phyloP scores from a whole-genome alignment of 1,284 basidiomycete species.

The Trichosporon ovoides region DNA sequence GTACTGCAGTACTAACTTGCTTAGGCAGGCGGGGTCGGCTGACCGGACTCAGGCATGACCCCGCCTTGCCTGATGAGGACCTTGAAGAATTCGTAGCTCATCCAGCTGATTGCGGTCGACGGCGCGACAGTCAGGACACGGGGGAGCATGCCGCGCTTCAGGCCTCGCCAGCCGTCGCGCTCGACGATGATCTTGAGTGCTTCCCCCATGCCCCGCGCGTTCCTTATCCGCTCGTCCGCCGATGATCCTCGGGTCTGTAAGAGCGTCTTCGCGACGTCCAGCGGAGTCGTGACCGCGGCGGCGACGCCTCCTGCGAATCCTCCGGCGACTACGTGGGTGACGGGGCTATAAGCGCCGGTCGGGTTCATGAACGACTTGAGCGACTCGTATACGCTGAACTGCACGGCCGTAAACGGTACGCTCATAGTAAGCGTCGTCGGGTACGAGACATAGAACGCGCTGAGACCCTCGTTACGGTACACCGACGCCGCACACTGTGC shows the following conservation, averaged over 20 bases:
- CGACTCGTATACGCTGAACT: constrained; percentile 95
- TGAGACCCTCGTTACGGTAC: constrained; percentile 76
- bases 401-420: constrained; percentile 96
- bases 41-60: constrained; percentile 40
- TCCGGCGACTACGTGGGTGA: constrained; percentile 84
- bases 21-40: constrained; percentile 8
- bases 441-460: constrained; percentile 97
- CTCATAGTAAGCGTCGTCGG: constrained; percentile 96
- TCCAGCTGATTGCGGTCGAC: constrained; percentile 94
- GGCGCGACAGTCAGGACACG: constrained; percentile 94
- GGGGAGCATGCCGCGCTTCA: constrained; percentile 81
- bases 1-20: neutral
- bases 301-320: constrained; percentile 90
- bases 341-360: constrained; percentile 75
- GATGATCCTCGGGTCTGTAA: constrained; percentile 89
- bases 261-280: constrained; percentile 87
- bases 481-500: constrained; percentile 72
- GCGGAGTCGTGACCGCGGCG: constrained; percentile 89
- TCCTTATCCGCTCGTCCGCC: constrained; percentile 73
- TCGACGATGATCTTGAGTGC: constrained; percentile 84
- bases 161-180: constrained; percentile 78
- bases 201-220: constrained; percentile 77
- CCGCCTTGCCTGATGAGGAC: constrained; percentile 44
- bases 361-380: constrained; percentile 86
- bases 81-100: constrained; percentile 91